Base-by-base conservation (phyloP, 805 yeast species). In the Yarrowia sp. region DNA sequence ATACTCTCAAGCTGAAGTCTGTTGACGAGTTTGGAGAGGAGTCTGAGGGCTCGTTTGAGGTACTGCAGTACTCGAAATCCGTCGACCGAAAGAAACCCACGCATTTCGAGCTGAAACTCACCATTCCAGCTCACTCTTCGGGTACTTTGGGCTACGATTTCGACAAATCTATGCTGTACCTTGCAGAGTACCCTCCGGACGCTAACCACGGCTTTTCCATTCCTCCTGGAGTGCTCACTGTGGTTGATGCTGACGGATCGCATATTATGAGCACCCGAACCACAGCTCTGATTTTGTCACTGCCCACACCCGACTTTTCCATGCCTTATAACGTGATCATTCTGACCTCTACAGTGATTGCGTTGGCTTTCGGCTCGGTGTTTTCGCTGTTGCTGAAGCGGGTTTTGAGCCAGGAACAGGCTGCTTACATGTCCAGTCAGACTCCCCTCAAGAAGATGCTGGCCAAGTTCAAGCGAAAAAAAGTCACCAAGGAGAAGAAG, bases 321-420 rank as follows among this genome's bases (percentile, higher is more conserved):
- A 95, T 95, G 99, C 99, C 99, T 0, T 95, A 95, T 74, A 95
- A 95, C 71, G 99, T 95, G 45, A 93, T 95, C 67, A 95, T 95
- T 51, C 79, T 95, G 67, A 90, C 98, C 0, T 90, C 96, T 8
- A 95, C 99, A 0, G 88, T 92, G 7, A 88, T 95, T 90, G 91
- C 98, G 0, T 78, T 95, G 66, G 87, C 93, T 0, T 93, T 92
- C 77, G 98, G 98, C 8, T 85, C 93, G 0, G 72, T 92, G 1
- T 92, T 86, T 78, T 92, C 93, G 71, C 77, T 92, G 63, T 73
- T 95, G 50, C 85, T 87, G 8, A 90, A 92, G 71, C 81, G 85
- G 71, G 83, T 89, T 10, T 86, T 92, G 0, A 84, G 93, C 0
- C 91, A 88, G 68, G 90, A 86, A 66, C 92, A 89, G 43, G 66